Evolutionary conservation across 176 grass and related monocot genomes (phyloP).

Genomic region (Aegilops longissima): DNA sequence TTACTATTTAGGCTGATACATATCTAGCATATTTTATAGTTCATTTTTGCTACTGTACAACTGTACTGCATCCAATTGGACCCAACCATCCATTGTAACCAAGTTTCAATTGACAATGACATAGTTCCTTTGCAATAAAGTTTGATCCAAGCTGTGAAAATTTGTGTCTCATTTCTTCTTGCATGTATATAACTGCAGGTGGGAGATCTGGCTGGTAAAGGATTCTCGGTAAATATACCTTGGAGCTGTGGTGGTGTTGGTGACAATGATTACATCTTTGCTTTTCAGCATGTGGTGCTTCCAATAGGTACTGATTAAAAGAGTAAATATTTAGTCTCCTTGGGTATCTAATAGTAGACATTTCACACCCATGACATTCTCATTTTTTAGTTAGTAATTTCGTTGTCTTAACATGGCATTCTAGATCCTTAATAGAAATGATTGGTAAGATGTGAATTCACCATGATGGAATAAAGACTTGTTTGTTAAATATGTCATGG

Average conservation of each 20-base stretch:
- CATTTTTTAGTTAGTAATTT: not conserved
- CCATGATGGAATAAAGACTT: not conserved
- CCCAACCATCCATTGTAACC: not conserved
- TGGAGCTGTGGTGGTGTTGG: conserved; percentile 92
- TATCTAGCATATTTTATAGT: not conserved
- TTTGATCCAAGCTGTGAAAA: conserved; percentile 25
- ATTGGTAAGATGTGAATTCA: not conserved
- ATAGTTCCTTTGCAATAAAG: not conserved
- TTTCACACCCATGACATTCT: not conserved
- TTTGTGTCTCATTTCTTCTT: conserved; percentile 29
- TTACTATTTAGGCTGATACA: not conserved
- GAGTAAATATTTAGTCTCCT: conserved; percentile 1
- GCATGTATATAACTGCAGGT: conserved; percentile 51
- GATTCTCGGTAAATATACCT: conserved; percentile 96
- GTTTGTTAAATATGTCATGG: not conserved
- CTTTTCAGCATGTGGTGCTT: conserved; percentile 84
- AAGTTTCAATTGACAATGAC: not conserved
- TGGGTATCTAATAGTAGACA: not conserved
- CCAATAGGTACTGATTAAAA: conserved; percentile 66
- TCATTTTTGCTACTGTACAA: conserved; percentile 5
- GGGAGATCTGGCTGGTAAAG: conserved; percentile 66
- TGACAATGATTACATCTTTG: conserved; percentile 92
- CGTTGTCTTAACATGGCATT: conserved; percentile 12
- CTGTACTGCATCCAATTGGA: conserved; percentile 15
- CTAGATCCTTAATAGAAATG: conserved; percentile 31